Evolutionary conservation across 352 stramenopile species (phyloP), one percentile per base, ranked within the genome.

Genomic region (Phytophthora ramorum): DNA sequence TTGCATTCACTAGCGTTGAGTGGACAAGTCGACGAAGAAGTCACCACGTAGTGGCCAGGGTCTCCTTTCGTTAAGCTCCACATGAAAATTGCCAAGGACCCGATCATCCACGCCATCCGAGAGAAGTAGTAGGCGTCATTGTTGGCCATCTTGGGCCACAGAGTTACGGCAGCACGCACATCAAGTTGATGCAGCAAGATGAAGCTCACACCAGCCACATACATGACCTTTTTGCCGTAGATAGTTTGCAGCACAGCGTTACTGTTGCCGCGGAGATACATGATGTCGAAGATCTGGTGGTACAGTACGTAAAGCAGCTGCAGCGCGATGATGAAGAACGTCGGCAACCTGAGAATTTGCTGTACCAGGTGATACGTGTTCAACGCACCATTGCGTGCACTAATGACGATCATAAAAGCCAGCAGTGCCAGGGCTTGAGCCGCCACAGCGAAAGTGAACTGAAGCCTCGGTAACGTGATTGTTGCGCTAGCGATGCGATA

Each of bases 61-160:
- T 76, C 35, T 0, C 7, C 28, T 3, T 59, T 55, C 0, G 49
- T 72, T 16, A 80, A 57, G 32, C 63, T 71, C 67, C 68, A 72
- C 44, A 76, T 52, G 52, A 79, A 71, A 7, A 75, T 45, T n/a
- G 28, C 32, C 17, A 77, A 58, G 6, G 68, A 64, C 0, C 51
- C 51, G 22, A 75, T 53, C 73, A 77, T 80, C 73, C 73, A 80
- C 14, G 57, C 49, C 37, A 77, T 68, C 12, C 73, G 64, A 10
- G 57, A 55, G 20, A 72, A 70, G 35, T 80, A 80, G 34, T 64
- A 80, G 20, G 72, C 64, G 55, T 80, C 72, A 28, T 80, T 80
- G 53, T 80, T 80, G 14, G 73, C 64, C 73, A 80, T 80, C 38
- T 76, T 76, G 1, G 68, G 68, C 68, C 72, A 80, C 4, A 80